phyloP scores from a whole-genome alignment of 495 filamentous ascomycete species.

The Friedmanniomyces simplex region DNA sequence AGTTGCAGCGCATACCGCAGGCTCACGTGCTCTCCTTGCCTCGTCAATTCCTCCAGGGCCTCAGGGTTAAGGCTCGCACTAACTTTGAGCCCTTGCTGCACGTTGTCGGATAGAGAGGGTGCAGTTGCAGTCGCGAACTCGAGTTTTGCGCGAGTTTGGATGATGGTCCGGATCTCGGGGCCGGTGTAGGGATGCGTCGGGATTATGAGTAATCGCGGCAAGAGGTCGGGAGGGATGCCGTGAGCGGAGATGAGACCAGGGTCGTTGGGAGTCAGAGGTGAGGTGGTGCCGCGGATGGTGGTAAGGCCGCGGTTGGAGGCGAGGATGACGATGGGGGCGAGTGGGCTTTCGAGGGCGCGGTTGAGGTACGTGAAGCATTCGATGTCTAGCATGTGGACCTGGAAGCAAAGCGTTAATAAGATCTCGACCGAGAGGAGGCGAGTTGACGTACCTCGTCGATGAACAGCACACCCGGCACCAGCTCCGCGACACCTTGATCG shows the following conservation, averaged over 20 bases:
- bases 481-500: slow-evolving; percentile 93
- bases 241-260: slow-evolving; percentile 66
- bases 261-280: slow-evolving; percentile 31
- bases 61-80: slow-evolving; percentile 24
- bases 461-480: slow-evolving; percentile 93
- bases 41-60: slow-evolving; percentile 73
- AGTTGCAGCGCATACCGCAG: slow-evolving; percentile 87
- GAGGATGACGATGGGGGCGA: slow-evolving; percentile 93
- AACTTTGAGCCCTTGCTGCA: background rate
- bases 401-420: too few species aligned
- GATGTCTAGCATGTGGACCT: slow-evolving; percentile 98
- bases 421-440: background rate
- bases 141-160: slow-evolving; percentile 66
- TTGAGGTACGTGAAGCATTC: slow-evolving; percentile 99
- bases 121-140: slow-evolving; percentile 44
- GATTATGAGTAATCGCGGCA: slow-evolving; percentile 87
- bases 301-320: slow-evolving; percentile 91
- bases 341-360: slow-evolving; percentile 82
- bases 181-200: slow-evolving; percentile 77
- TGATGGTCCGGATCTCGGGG: slow-evolving; percentile 82
- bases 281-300: slow-evolving; percentile 58
- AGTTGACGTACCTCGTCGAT: slow-evolving; percentile 76
- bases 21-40: slow-evolving; percentile 76
- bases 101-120: slow-evolving; percentile 57
- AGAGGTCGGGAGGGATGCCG: slow-evolving; percentile 84